Evolutionary conservation across 1,284 basidiomycete genomes (phyloP), one percentile per base, ranked within the genome.

Genomic region (Ceratobasidium sp.): DNA sequence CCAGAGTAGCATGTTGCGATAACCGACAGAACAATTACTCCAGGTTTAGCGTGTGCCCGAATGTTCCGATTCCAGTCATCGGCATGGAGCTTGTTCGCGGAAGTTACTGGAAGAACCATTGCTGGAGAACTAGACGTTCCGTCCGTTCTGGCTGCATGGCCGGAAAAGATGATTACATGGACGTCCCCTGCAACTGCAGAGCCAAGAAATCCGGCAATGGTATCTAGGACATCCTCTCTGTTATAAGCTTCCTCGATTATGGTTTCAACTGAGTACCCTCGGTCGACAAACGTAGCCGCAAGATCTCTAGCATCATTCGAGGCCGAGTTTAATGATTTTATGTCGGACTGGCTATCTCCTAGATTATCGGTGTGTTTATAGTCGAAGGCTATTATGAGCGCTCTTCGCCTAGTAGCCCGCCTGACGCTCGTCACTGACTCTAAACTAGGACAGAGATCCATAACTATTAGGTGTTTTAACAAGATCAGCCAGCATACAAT

Each of bases 1-100:
- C 73, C 73, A 15, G 73, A 55, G 23, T 56, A 56, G 20, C 73
- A 76, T 26, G 60, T 76, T 7, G 73, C 61, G 46, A 76, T 39
- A 12, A 76, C 44, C 23, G 73, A 76, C 2, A 76, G 51, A 15
- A 76, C 63, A 12, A 76, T 67, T 7, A 67, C 61, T 9, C 73
- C 73, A 13, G 73, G 61, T 39, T 56, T 64, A 10, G 73, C 39
- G 28, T 28, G n/a, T 3, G 26, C 23, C 20, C 51, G 60, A 28
- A 76, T 63, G 9, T 15, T 42, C 33, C 20, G 28, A 13, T 40
- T 55, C 72, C 72, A 66, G 5, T 40, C 73, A 20, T 53, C 49
- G 13, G 61, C 61, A 33, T 39, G 9, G 40, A 64, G 42, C 2
- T 18, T 42, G 40, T 23, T 20, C 5, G 15, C 18, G 5, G 39